Conservation (phyloP, 2,329 filamentous ascomycete genomes). For the Dactylellina parvicollis region DNA sequence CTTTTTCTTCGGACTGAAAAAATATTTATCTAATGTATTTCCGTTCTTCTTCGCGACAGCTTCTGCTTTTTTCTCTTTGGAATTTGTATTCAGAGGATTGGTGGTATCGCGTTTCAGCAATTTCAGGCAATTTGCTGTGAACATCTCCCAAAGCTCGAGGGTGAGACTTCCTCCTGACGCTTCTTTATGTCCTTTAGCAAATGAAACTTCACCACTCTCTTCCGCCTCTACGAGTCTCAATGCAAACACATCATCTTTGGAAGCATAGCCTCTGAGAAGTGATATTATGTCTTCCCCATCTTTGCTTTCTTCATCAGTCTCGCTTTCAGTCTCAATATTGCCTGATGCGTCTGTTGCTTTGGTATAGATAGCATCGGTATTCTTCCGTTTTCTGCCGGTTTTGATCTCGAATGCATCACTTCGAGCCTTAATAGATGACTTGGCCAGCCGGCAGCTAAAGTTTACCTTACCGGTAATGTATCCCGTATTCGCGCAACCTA, state of each 20-base stretch:
- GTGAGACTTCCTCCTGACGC: constrained; percentile 73
- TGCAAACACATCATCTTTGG: constrained; percentile 59
- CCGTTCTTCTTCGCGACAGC: not conserved
- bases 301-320: constrained; percentile 58
- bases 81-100: not conserved
- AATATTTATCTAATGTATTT: constrained; percentile 13
- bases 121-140: constrained; percentile 63
- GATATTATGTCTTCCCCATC: constrained; percentile 39
- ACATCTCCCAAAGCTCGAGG: constrained; percentile 71
- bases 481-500: constrained; percentile 74
- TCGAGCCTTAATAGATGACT: constrained; percentile 53
- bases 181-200: constrained; percentile 74
- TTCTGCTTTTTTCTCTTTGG: constrained; percentile 3
- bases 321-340: constrained; percentile 60
- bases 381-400: constrained; percentile 67
- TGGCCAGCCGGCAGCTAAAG: constrained; percentile 73
- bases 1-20: constrained; percentile 17
- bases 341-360: constrained; percentile 67
- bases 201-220: constrained; percentile 69
- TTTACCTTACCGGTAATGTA: constrained; percentile 73
- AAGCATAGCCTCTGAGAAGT: constrained; percentile 35
- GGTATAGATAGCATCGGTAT: constrained; percentile 72
- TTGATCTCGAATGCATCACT: not conserved
- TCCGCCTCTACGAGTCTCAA: constrained; percentile 56
- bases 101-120: not conserved